These are phyloP conservation scores for Fusarium sublunatum DNA, from an alignment of 2,329 filamentous ascomycete genomes.

Conservation along the genomic window DNA sequence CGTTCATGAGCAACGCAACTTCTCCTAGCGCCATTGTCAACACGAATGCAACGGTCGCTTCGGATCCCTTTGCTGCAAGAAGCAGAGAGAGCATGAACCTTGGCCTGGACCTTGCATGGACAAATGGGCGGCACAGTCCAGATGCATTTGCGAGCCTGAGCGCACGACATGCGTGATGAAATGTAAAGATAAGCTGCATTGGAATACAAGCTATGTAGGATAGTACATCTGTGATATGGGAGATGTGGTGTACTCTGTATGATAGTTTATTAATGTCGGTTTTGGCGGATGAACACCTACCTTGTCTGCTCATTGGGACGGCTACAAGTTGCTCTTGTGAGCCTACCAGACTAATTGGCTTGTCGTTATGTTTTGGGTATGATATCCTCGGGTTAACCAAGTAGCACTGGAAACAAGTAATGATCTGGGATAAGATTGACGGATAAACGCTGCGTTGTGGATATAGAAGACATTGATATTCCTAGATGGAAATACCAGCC, in stretches of 20 bases:
- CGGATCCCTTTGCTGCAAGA: conserved; percentile 58
- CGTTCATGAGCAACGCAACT: conserved; percentile 60
- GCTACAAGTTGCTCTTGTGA: background rate
- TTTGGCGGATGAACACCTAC: conserved; percentile 26
- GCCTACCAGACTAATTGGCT: background rate
- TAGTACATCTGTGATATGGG: conserved; percentile 38
- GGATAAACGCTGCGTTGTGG: background rate
- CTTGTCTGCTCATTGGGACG: background rate
- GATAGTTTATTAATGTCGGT: conserved; percentile 46
- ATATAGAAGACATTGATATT: background rate
- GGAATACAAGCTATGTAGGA: conserved; percentile 36
- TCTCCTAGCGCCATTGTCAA: conserved; percentile 40
- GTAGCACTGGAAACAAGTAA: background rate
- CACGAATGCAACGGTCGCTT: conserved; percentile 37
- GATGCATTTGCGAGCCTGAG: conserved; percentile 84
- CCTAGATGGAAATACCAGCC: too few species aligned
- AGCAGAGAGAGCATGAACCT: conserved; percentile 79
- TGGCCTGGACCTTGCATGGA: conserved; percentile 72
- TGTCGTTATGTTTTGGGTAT: background rate
- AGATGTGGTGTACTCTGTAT: conserved; percentile 40
- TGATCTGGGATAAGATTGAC: background rate
- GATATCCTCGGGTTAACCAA: background rate
- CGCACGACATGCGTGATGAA: conserved; percentile 63
- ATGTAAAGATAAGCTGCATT: conserved; percentile 32
- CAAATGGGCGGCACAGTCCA: conserved; percentile 79